These are phyloP conservation scores for Parasarocladium wereldwijsianum DNA, from an alignment of 2,329 filamentous ascomycete species.

Conservation along the genomic window DNA sequence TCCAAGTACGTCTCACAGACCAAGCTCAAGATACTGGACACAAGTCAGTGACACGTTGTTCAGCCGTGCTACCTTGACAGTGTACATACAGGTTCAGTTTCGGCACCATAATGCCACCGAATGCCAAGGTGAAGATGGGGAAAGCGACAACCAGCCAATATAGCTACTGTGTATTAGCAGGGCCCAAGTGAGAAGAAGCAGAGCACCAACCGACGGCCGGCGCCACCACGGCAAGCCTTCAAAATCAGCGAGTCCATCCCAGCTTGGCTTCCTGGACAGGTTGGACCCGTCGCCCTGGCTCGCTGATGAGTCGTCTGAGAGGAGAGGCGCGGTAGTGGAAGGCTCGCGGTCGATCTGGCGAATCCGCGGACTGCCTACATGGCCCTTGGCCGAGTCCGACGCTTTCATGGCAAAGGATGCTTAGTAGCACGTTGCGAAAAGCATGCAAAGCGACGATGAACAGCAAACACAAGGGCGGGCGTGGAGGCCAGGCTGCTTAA, in stretches of 20 bases:
- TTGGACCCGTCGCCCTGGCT: slow-evolving; percentile 6
- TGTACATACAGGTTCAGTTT: slow-evolving; percentile 59
- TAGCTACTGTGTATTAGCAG: slow-evolving; percentile 34
- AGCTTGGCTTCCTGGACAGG: slow-evolving; percentile 15
- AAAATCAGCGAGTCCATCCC: slow-evolving; percentile 43
- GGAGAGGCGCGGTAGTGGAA: slow-evolving; percentile 23
- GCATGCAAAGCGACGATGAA: no score
- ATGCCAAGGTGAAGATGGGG: slow-evolving; percentile 68
- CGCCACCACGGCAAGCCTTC: slow-evolving; percentile 46
- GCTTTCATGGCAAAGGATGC: no score
- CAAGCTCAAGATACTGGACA: slow-evolving; percentile 52
- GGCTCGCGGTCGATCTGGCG: slow-evolving; percentile 7
- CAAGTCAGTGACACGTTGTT: background rate
- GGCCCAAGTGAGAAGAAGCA: background rate
- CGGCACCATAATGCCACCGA: slow-evolving; percentile 74
- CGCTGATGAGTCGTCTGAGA: slow-evolving; percentile 15
- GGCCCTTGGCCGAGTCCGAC: no score
- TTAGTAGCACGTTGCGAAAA: no score
- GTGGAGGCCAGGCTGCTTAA: no score
- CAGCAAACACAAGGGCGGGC: no score
- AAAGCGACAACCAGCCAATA: slow-evolving; percentile 76
- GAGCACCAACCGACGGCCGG: slow-evolving; percentile 39
- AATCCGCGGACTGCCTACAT: background rate
- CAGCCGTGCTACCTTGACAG: background rate
- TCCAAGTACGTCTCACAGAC: slow-evolving; percentile 74